Base-by-base conservation (phyloP, 805 yeast genomes). In the Babjeviella inositovora region DNA sequence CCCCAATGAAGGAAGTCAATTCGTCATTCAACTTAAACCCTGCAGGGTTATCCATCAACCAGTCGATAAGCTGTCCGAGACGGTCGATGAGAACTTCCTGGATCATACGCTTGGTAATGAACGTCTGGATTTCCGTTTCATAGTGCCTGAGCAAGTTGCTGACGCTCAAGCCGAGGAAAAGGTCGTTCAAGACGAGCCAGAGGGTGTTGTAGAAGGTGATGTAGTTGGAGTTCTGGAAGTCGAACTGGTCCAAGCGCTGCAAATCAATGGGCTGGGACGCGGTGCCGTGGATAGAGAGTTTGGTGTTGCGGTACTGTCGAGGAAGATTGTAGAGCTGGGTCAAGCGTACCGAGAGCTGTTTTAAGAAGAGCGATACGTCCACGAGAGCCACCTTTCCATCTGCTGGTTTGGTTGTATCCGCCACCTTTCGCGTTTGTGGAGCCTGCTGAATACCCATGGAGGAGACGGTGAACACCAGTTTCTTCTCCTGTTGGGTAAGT, bases 11-110 rank as follows among this genome's bases (percentile, higher is more conserved):
- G 9, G 55, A 59, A 0, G 95, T 80, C 11, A 90, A 55, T 37
- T 84, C 95, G 28, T 70, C 73, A 43, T 90, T 90, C 24, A 90
- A 62, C 39, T 90, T 90, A 36, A 90, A 70, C 4, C 98, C 98
- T 9, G 87, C 93, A 0, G 98, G 98, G 37, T 85, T 77, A 30
- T 70, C 62, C 55, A 84, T 81, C 17, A 90, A 56, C 85, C 93
- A 77, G 0, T 52, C 33, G 3, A 85, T 68, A 18, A 71, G 41
- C 3, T 39, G 29, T 11, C 57, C 47, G 20, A 73, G 45, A n/a
- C 55, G 53, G 16, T 50, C 38, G 25, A 65, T 64, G 8, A 74
- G 31, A 2, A 56, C 27, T 13, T 38, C 39, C 18, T 58, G 48
- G 8, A 69, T 45, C 4, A 48, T 14, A 4, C 24, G 19, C n/a